phyloP scores from a whole-genome alignment of 1,284 basidiomycete species.

The Boletus smithii region DNA sequence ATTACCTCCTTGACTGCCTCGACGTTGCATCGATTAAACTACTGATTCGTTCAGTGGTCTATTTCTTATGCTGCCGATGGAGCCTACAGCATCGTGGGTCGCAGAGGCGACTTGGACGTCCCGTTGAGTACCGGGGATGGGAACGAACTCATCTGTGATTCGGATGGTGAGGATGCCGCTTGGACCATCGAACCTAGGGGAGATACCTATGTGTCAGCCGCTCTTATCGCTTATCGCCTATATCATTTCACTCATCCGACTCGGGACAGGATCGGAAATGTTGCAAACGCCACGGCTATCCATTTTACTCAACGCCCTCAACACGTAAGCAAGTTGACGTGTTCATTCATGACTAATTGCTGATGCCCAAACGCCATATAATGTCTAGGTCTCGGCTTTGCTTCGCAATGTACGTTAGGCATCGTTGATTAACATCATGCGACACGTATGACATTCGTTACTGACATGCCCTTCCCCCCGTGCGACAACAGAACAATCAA shows the following conservation, averaged over 20 bases:
- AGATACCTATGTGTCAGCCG: not conserved
- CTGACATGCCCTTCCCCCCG: not conserved
- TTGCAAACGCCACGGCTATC: not conserved
- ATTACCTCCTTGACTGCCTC: not conserved
- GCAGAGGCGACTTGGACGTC: not conserved
- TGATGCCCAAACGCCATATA: not conserved
- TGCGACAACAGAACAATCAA: not conserved
- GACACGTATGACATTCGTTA: not conserved
- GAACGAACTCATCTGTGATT: slow-evolving; percentile 1
- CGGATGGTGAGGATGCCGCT: not conserved
- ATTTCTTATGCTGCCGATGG: slow-evolving; percentile 2
- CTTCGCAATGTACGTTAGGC: not conserved
- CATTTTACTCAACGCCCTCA: not conserved
- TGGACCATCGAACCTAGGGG: slow-evolving; percentile 5
- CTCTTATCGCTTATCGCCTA: not conserved
- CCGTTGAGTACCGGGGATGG: not conserved
- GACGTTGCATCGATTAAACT: not conserved
- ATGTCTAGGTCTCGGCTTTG: not conserved
- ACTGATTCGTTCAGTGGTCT: not conserved
- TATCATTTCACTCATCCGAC: not conserved
- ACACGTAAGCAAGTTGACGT: not conserved
- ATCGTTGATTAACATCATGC: not conserved
- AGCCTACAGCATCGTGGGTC: slow-evolving; percentile 3
- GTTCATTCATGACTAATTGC: no score
- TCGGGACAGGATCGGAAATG: not conserved